Percentiles rank a stretch among this genome's conserved stretches.
These are phyloP conservation scores for Dryadomyces quercivorus DNA, from an alignment of 2,329 filamentous ascomycete genomes.

Conservation along the genomic window DNA sequence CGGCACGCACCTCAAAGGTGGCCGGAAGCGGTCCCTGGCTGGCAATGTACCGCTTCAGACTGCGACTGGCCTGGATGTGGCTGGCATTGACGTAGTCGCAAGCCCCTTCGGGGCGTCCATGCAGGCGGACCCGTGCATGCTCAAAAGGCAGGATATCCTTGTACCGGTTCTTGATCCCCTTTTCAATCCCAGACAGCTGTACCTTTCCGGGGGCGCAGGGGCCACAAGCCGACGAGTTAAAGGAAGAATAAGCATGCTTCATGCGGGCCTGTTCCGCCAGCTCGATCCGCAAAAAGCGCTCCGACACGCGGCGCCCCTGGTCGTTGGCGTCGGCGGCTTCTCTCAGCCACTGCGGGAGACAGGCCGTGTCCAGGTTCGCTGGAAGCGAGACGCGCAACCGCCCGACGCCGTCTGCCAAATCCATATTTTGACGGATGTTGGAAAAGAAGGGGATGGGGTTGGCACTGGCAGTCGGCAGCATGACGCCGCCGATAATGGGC, in stretches of 20 bases:
- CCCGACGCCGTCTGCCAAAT: slow-evolving; percentile 84
- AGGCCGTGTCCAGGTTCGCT: slow-evolving; percentile 29
- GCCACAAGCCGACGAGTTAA: slow-evolving; percentile 27
- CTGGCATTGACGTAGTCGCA: slow-evolving; percentile 98
- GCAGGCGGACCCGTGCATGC: slow-evolving; percentile 74
- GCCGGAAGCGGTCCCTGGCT: slow-evolving; percentile 87
- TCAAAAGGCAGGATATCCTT: slow-evolving; percentile 97
- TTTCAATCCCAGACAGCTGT: slow-evolving; percentile 83
- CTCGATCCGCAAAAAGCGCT: slow-evolving; percentile 77
- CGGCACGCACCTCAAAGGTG: slow-evolving; percentile 61
- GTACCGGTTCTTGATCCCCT: slow-evolving; percentile 90
- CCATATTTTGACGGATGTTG: slow-evolving; percentile 95
- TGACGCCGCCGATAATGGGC: slow-evolving; percentile 81
- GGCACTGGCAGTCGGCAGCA: slow-evolving; percentile 58
- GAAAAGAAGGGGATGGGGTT: slow-evolving; percentile 82
- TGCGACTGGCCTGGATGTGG: slow-evolving; percentile 65
- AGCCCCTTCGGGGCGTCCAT: slow-evolving; percentile 49
- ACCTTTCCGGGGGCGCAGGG: slow-evolving; percentile 27
- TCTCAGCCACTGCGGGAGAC: slow-evolving; percentile 67
- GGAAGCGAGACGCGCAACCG: slow-evolving; percentile 52
- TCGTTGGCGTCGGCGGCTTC: slow-evolving; percentile 54
- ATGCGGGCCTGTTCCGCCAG: slow-evolving; percentile 82
- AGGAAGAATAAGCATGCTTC: slow-evolving; percentile 57
- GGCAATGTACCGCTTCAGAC: slow-evolving; percentile 88
- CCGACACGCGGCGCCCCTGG: slow-evolving; percentile 67